Evolutionary conservation across 208 protist genomes (phyloP).

Genomic region (Porcisia hertigi): DNA sequence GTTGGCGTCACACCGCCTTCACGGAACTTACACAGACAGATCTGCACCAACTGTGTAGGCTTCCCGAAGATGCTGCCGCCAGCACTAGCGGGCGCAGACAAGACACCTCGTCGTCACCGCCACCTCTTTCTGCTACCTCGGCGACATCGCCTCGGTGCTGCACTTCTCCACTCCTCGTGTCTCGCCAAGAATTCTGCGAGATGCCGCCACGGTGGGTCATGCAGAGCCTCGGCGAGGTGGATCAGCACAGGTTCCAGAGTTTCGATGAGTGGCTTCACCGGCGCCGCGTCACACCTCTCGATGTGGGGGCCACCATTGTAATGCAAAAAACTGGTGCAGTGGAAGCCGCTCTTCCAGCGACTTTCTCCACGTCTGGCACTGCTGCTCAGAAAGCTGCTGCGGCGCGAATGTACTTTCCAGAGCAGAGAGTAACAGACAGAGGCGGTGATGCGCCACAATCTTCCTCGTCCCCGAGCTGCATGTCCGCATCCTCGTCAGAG

Average conservation of each 20-base stretch:
- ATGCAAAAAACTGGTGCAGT: not conserved
- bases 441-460: not conserved
- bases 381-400: no score
- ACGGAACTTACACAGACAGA: slow-evolving; percentile 11
- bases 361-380: not conserved
- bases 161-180: slow-evolving; percentile 8
- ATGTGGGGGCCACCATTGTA: slow-evolving; percentile 33
- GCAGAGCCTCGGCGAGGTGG: slow-evolving; percentile 51
- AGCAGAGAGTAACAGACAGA: not conserved
- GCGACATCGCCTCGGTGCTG: not conserved
- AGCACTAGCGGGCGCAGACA: not conserved
- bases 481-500: not conserved
- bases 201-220: slow-evolving; percentile 72
- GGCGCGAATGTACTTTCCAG: not conserved
- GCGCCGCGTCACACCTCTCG: slow-evolving; percentile 44
- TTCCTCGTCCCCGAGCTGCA: not conserved
- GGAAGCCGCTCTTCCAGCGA: not conserved
- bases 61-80: slow-evolving; percentile 1
- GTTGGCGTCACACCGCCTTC: slow-evolving; percentile 27
- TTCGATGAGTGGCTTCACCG: slow-evolving; percentile 13
- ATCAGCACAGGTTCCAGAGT: not conserved
- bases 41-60: slow-evolving; percentile 10
- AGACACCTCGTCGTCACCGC: not conserved
- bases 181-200: slow-evolving; percentile 42
- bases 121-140: not conserved